Base-by-base conservation (phyloP, 2,329 filamentous ascomycete species). In the Thermochaetoides dissita region DNA sequence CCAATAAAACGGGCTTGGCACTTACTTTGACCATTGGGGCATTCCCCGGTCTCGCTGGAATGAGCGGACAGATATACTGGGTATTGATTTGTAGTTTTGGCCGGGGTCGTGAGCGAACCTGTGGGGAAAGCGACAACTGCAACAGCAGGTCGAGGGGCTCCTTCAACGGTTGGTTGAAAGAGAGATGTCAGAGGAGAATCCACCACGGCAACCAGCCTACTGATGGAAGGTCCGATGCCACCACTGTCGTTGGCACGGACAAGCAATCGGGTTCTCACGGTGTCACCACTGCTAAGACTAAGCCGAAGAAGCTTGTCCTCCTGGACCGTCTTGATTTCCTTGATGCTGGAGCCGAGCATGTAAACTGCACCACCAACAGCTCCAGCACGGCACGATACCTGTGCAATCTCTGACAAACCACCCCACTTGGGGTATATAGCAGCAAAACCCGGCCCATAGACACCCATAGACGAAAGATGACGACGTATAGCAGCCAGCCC, bases 361-460 rank as follows among this genome's bases (percentile, higher is more conserved):
- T 96, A 96, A 3, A 93, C 75, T 8, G 80, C 85, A 38, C 91
- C 91, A 32, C 89, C 89, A 6, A 98, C 91, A 12, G 89, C 89
- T 47, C 81, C 79, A 34, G 89, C 86, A 51, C 89, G 82, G 58
- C 91, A 96, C 5, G 80, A 84, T 24, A 94, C 87, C 65, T 98
- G 89, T 30, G 84, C 78, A 46, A 96, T 77, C 62, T 98, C 89
- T 30, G 86, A 82, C 37, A 83, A 69, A 29, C 89, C 87, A 37
- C 89, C 89, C 81, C 87, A 98, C 68, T 94, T 95, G 17, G 88
- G 81, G 51, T 94, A 76, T 9, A 98, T 77, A 37, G 86, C 84
- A 40, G 84, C 84, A 57, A 96, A 96, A 8, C 89, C 87, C 38
- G 83, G 74, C 0, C 89, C 89, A 53, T 95, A 89, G 5, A 84